Percentiles rank a stretch among this genome's conserved stretches.
These are phyloP conservation scores for Grammothele lineata DNA, from an alignment of 768 basidiomycete species.

Conservation along the genomic window DNA sequence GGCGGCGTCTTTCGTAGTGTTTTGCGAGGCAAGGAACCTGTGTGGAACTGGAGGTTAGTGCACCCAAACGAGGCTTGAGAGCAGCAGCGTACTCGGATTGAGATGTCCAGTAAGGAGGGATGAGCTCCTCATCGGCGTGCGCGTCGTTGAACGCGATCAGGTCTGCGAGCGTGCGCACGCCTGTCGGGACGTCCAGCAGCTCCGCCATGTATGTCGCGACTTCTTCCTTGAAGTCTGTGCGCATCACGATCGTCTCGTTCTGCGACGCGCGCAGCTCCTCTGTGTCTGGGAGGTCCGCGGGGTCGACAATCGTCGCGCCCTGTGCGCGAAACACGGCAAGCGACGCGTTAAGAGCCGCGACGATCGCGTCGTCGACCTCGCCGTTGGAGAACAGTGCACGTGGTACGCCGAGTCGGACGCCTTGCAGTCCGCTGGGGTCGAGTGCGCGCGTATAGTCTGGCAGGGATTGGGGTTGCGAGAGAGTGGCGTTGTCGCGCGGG, in stretches of 20 bases:
- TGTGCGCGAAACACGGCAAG: conserved; percentile 33
- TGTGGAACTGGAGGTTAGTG: no score
- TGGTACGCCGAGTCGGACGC: conserved; percentile 43
- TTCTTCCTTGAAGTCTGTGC: conserved; percentile 59
- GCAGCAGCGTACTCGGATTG: conserved; percentile 29
- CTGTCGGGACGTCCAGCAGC: conserved; percentile 49
- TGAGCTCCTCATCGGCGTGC: conserved; percentile 44
- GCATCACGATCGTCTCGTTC: conserved; percentile 53
- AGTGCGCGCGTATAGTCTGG: conserved; percentile 57
- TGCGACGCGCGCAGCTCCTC: conserved; percentile 39
- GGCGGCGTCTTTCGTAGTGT: conserved; percentile 22
- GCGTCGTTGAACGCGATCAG: conserved; percentile 55
- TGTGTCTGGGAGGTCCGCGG: conserved; percentile 57
- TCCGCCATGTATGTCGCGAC: conserved; percentile 44
- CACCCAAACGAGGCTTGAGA: not conserved
- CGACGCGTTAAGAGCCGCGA: conserved; percentile 35
- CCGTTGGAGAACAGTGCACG: conserved; percentile 39
- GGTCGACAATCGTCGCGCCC: conserved; percentile 54
- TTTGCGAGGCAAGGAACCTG: conserved; percentile 27
- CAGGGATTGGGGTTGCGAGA: conserved; percentile 40
- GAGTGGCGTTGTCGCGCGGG: conserved; percentile 36
- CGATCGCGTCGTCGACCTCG: conserved; percentile 44
- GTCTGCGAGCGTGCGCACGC: conserved; percentile 49
- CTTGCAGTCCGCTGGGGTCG: conserved; percentile 39
- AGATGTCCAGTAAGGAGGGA: conserved; percentile 30